Base-by-base conservation (phyloP, 805 yeast genomes). In the Nakazawaea ambrosiae region DNA sequence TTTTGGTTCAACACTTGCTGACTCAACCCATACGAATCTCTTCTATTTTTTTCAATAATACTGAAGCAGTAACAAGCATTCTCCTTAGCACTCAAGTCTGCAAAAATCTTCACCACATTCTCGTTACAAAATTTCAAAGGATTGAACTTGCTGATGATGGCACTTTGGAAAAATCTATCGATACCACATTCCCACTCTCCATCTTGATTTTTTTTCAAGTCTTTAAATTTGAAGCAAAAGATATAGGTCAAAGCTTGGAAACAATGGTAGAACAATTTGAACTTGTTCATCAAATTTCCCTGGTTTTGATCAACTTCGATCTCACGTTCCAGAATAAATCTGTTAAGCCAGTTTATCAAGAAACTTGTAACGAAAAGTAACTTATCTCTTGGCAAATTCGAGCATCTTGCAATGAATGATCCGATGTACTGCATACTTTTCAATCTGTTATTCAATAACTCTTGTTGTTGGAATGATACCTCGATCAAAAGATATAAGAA, bases 91-190 rank as follows among this genome's bases (percentile, higher is more conserved):
- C 97, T 86, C 29, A 92, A 76, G 46, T 87, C 81, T 10, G 97
- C 97, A 66, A 90, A 90, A 68, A 89, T 90, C 41, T 80, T 70
- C 43, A 89, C 96, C 33, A 90, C 97, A 12, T 94, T 86, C 51
- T 85, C 95, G 53, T 89, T 90, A 60, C 96, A 87, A 64, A 78
- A 90, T 55, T 87, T 86, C 49, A 90, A 70, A 4, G 97, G 97
- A 55, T 90, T 92, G 67, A 92, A 90, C 53, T 83, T 83, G 9
- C 96, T 81, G 26, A 88, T 72, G 24, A 90, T 77, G 51, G 84
- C 73, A 46, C 94, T 70, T 57, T 83, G 96, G 64, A 89, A 87
- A 45, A 92, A 81, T 60, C 79, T 82, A 50, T 89, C 96, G 31
- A 92, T 55, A 33, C 74, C 78, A 47, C 86, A 75, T 50, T 81